Evolutionary conservation across 2,329 filamentous ascomycete genomes (phyloP).

Genomic region (Elsinoe arachidis): DNA sequence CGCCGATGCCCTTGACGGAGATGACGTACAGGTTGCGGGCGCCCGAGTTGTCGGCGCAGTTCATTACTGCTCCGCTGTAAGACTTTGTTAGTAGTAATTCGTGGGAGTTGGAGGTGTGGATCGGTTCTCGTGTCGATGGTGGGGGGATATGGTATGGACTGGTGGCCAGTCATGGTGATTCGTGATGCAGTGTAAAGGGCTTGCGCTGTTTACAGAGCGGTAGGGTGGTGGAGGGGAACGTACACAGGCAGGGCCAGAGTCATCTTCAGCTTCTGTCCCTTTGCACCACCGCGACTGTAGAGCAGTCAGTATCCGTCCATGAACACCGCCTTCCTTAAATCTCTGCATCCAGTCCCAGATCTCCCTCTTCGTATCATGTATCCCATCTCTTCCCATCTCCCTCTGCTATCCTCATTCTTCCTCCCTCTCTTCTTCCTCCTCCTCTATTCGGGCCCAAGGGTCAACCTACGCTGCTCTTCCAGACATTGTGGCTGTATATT

Average conservation of each 20-base stretch:
- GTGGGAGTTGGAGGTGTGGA: not conserved
- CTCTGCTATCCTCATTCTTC: not conserved
- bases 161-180: slow-evolving; percentile 10
- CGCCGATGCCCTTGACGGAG: slow-evolving; percentile 97
- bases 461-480: slow-evolving; percentile 31
- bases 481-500: slow-evolving; percentile 31
- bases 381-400: not conserved
- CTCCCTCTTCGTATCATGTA: not conserved
- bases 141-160: not conserved
- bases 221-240: slow-evolving; percentile 38
- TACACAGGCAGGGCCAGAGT: slow-evolving; percentile 99
- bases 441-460: not conserved
- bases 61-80: slow-evolving; percentile 93
- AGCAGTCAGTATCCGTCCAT: slow-evolving; percentile 11
- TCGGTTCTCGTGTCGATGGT: not conserved
- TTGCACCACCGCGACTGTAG: slow-evolving; percentile 67
- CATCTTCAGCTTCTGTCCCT: slow-evolving; percentile 99
- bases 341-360: not conserved
- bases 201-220: not conserved
- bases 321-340: not conserved
- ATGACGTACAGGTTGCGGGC: slow-evolving; percentile 99
- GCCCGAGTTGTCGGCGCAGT: slow-evolving; percentile 99
- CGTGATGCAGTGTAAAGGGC: not conserved
- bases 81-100: slow-evolving; percentile 10
- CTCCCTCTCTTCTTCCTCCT: slow-evolving; percentile 8